phyloP scores from a whole-genome alignment of 768 basidiomycete genomes.

The Mycena floridula region DNA sequence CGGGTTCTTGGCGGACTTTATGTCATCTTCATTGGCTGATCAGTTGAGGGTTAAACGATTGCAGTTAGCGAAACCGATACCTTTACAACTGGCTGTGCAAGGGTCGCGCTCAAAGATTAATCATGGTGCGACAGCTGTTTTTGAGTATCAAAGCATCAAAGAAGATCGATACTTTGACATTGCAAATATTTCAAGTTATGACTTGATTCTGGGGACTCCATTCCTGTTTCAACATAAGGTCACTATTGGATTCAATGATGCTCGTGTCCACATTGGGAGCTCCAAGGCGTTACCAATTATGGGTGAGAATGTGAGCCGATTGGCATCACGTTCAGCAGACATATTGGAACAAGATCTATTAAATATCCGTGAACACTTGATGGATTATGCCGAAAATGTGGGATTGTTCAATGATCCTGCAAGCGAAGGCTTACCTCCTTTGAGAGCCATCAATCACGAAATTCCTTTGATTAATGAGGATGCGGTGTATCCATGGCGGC shows the following conservation, averaged over 20 bases:
- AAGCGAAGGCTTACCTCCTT: constrained; percentile 27
- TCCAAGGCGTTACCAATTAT: constrained; percentile 10
- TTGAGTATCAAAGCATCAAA: constrained; percentile 29
- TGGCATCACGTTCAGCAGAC: constrained; percentile 6
- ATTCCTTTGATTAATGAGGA: constrained; percentile 33
- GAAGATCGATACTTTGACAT: constrained; percentile 25
- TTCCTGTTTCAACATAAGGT: constrained; percentile 28
- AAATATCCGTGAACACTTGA: constrained; percentile 9
- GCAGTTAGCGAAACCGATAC: constrained; percentile 23
- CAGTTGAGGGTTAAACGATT: constrained; percentile 24
- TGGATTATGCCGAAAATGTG: constrained; percentile 14
- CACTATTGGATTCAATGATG: constrained; percentile 17
- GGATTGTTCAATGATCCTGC: constrained; percentile 16
- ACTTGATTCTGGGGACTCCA: constrained; percentile 33
- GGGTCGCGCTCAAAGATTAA: constrained; percentile 35
- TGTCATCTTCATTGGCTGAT: constrained; percentile 27
- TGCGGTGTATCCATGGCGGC: constrained; percentile 25
- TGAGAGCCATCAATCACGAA: constrained; percentile 32
- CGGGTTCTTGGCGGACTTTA: constrained; percentile 35
- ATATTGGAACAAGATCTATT: constrained; percentile 9
- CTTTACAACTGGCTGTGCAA: constrained; percentile 31
- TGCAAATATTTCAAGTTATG: constrained; percentile 31
- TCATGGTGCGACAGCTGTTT: constrained; percentile 9
- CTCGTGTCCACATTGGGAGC: constrained; percentile 18
- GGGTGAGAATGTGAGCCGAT: constrained; percentile 5